phyloP scores from a whole-genome alignment of 352 stramenopile genomes.

The Pythium utonaiense region DNA sequence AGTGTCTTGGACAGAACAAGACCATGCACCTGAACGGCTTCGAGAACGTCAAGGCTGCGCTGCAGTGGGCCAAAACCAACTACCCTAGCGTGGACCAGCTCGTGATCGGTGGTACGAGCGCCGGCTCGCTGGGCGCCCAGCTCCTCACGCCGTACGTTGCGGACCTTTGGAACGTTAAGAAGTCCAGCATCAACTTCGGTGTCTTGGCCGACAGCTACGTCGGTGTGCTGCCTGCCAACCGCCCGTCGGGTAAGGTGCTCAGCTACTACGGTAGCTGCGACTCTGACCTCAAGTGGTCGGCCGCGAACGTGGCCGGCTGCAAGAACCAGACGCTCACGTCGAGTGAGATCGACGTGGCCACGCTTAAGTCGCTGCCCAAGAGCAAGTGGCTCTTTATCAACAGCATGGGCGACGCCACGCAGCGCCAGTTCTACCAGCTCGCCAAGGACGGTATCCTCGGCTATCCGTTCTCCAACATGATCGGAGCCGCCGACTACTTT shows the following conservation, averaged over 20 bases:
- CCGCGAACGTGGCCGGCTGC: conserved; percentile 28
- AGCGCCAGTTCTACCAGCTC: conserved; percentile 63
- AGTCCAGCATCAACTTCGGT: conserved; percentile 38
- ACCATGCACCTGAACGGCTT: conserved; percentile 20
- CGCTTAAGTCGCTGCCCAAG: conserved; percentile 37
- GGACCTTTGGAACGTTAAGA: conserved; percentile 44
- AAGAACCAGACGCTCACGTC: conserved; percentile 37
- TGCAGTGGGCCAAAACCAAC: conserved; percentile 22
- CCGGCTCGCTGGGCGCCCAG: conserved; percentile 48
- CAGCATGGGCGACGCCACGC: conserved; percentile 49
- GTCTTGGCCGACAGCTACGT: conserved; percentile 63
- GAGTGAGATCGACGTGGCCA: conserved; percentile 35
- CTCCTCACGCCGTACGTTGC: conserved; percentile 38
- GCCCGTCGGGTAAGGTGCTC: conserved; percentile 41
- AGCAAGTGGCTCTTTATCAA: conserved; percentile 59
- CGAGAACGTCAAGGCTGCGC: conserved; percentile 13
- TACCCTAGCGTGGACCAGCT: conserved; percentile 20
- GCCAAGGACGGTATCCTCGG: conserved; percentile 40
- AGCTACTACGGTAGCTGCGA: conserved; percentile 55
- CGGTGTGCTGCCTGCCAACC: conserved; percentile 42
- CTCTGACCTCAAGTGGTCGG: conserved; percentile 31
- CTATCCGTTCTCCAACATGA: conserved; percentile 48
- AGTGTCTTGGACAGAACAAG: conserved; percentile 47
- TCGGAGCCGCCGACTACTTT: conserved; percentile 49
- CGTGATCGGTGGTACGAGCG: conserved; percentile 21